These are phyloP conservation scores for Pyrrhoderma noxium DNA, from an alignment of 1,284 basidiomycete species.

Conservation along the genomic window DNA sequence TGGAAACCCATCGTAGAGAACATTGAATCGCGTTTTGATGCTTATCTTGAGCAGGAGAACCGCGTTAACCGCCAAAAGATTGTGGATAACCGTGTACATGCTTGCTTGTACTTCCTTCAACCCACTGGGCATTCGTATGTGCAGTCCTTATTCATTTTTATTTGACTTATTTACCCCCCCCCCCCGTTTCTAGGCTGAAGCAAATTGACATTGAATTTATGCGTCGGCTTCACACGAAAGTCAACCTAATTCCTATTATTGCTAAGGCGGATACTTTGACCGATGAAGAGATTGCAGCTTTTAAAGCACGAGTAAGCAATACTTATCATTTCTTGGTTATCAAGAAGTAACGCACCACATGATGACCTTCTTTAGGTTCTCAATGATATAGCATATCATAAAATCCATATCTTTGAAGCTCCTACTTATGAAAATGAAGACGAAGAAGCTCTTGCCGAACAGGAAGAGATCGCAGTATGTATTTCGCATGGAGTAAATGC, in stretches of 20 bases:
- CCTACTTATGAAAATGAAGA: slow-evolving; percentile 95
- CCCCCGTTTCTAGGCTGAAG: slow-evolving; percentile 68
- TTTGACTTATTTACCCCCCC: slow-evolving; percentile 5
- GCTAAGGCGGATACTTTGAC: slow-evolving; percentile 96
- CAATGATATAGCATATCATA: slow-evolving; percentile 85
- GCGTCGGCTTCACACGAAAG: slow-evolving; percentile 90
- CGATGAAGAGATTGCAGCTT: slow-evolving; percentile 85
- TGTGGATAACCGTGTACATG: slow-evolving; percentile 84
- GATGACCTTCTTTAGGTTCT: slow-evolving; percentile 54
- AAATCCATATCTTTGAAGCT: slow-evolving; percentile 94
- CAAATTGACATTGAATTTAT: slow-evolving; percentile 98
- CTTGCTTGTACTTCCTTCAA: slow-evolving; percentile 96
- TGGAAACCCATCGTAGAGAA: slow-evolving; percentile 98
- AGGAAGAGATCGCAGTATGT: slow-evolving; percentile 81
- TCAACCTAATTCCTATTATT: slow-evolving; percentile 96
- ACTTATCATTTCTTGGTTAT: not conserved
- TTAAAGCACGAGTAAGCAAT: slow-evolving; percentile 77
- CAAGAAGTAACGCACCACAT: not conserved
- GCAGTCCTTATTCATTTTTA: slow-evolving; percentile 19
- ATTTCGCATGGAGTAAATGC: not conserved
- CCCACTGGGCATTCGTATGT: slow-evolving; percentile 93
- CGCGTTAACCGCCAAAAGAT: slow-evolving; percentile 88
- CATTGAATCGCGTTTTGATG: slow-evolving; percentile 94
- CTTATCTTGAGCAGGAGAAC: slow-evolving; percentile 96
- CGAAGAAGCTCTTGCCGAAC: slow-evolving; percentile 92